A percentile compares a stretch with the other conserved stretches of the same genome.
Conservation (phyloP, 148 eudicot species). For the Nepenthes mirabilis region DNA sequence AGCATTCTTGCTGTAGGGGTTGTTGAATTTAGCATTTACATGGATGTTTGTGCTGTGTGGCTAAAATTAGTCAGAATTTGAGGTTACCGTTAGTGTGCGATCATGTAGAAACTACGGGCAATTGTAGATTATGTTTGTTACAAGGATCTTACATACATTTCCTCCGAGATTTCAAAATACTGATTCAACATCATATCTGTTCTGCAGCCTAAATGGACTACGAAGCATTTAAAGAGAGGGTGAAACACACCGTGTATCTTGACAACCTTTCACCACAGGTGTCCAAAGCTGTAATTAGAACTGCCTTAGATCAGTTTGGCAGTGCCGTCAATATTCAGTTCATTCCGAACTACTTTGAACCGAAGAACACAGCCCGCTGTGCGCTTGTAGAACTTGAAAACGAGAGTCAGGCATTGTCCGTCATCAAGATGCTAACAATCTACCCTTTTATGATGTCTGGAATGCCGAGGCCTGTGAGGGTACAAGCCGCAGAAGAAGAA, state of each 20-base stretch:
- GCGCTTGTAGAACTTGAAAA: slow-evolving; percentile 64
- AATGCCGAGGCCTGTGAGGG: slow-evolving; percentile 90
- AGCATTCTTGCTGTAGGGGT: no score
- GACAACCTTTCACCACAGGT: slow-evolving; percentile 70
- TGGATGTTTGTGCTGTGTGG: no score
- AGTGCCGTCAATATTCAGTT: slow-evolving; percentile 29
- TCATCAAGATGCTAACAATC: slow-evolving; percentile 19
- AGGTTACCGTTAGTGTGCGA: no score
- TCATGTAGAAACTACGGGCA: no score
- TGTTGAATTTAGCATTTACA: no score
- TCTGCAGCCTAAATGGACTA: slow-evolving; percentile 30
- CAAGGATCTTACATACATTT: no score
- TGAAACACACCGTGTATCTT: slow-evolving; percentile 52
- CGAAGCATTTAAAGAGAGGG: slow-evolving; percentile 54
- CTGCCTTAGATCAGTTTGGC: slow-evolving; percentile 64
- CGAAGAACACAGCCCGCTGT: slow-evolving; percentile 18
- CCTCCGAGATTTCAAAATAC: no score
- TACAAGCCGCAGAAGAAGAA: slow-evolving; percentile 28
- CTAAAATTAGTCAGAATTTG: no score
- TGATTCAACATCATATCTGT: no score
- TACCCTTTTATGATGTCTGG: slow-evolving; percentile 71
- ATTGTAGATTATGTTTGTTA: no score
- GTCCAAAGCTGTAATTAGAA: slow-evolving; percentile 37
- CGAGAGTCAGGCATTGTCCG: slow-evolving; percentile 23
- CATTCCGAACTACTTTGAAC: slow-evolving; percentile 39